Base-by-base conservation (phyloP, 2,329 filamentous ascomycete genomes). In the Trichoderma asperellum region DNA sequence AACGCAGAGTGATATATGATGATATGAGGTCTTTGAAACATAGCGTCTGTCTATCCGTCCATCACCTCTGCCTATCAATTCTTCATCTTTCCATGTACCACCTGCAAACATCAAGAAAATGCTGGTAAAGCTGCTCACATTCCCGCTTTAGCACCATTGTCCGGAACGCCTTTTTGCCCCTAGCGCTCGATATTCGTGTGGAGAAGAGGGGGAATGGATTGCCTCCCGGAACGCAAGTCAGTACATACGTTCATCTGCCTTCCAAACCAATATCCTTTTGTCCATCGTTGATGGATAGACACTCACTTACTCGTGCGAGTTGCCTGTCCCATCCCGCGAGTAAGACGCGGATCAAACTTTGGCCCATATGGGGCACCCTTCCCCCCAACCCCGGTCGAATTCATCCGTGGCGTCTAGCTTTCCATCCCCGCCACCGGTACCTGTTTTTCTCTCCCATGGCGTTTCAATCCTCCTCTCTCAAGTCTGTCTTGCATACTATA, bases 361-460 rank as follows among this genome's bases (percentile, higher is more conserved):
- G 21, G 35, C 14, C 14, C 37, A 18, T 32, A 64, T 56, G 52
- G 62, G 35, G 52, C 40, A 21, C 47, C 47, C 40, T 37, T 27
- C 21, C 10, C 43, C 40, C 12, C 35, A 53, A 43, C 37, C 52
- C 63, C 35, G n/a, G 40, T n/a, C 40, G 24, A 34, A 32, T 16
- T 18, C n/a, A 4, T 40, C 8, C 53, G 63, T 67, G 63, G 63
- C 63, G 63, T 56, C 63, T 47, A 67, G 40, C 63, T 67, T 67
- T 66, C 34, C 29, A 29, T 59, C 34, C 24, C 49, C 40, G n/a
- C 63, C 53, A 57, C 63, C 32, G 53, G 63, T 67, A 67, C 63
- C 63, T 59, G 59, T 59, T 49, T 67, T n/a, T 12, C 29, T n/a
- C 18, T 43, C 16, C 40, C 40, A 43, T 43, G 40, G 40, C 55